phyloP scores from a whole-genome alignment of 2,329 filamentous ascomycete genomes.

The Teratosphaeria pseudoeucalypti region DNA sequence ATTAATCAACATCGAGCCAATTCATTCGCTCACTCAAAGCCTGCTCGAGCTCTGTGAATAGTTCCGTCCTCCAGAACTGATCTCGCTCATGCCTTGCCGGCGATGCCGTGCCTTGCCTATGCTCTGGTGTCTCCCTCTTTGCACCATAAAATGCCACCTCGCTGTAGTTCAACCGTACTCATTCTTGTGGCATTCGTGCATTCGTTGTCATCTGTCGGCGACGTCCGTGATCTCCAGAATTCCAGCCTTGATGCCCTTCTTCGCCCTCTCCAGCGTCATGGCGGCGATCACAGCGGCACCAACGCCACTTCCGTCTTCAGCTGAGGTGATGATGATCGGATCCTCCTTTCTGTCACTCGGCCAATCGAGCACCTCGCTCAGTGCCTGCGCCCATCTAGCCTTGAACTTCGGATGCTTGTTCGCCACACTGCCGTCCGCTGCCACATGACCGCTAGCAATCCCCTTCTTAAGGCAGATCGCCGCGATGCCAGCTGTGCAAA shows the following conservation, averaged over 20 bases:
- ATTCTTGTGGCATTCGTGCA: neutral
- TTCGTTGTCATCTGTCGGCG: neutral
- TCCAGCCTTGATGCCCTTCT: slow-evolving; percentile 8
- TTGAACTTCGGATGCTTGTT: slow-evolving; percentile 35
- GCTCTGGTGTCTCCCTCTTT: neutral
- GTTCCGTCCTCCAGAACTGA: neutral
- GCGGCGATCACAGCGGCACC: slow-evolving; percentile 28
- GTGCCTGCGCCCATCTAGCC: slow-evolving; percentile 29
- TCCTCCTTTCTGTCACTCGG: slow-evolving; percentile 18
- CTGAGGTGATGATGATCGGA: slow-evolving; percentile 29
- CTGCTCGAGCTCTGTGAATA: neutral
- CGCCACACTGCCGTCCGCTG: slow-evolving; percentile 30
- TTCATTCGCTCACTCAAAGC: neutral
- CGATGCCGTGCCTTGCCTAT: neutral
- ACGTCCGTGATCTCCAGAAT: neutral
- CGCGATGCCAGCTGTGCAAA: slow-evolving; percentile 29
- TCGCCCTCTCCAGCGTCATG: slow-evolving; percentile 21
- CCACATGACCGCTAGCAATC: slow-evolving; percentile 25
- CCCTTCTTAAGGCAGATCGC: slow-evolving; percentile 28
- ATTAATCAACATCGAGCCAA: neutral
- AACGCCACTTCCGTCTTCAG: slow-evolving; percentile 32
- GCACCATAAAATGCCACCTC: neutral
- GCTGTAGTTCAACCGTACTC: neutral
- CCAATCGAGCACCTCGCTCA: slow-evolving; percentile 31
- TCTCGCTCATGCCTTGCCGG: neutral